Evolutionary conservation across 495 filamentous ascomycete species (phyloP), one percentile per base, ranked within the genome.

Genomic region (Penicillium cosmopolitanum): DNA sequence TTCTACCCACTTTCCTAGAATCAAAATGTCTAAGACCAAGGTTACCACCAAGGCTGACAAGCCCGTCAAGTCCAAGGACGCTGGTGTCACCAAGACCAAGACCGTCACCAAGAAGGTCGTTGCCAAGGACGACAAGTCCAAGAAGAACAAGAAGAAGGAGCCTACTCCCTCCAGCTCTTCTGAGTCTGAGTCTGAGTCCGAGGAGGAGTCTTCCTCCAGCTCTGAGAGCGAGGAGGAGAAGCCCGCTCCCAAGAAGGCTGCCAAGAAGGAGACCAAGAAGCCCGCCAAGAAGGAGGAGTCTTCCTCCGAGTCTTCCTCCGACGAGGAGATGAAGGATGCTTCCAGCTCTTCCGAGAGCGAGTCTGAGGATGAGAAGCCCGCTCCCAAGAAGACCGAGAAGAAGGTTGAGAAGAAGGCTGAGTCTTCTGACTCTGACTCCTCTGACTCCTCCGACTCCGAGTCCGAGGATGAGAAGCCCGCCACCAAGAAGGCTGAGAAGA

Each of bases 1-100:
- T 52, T 25, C 13, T 33, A 16, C 62, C 25, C 57, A 34, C n/a
- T 46, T 43, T 60, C 47, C 59, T 13, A 76, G 70, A 31, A 65
- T 68, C 69, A 76, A 64, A 65, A 84, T 84, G 81, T 81, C 79
- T 48, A 83, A 83, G 72, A 77, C 80, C 53, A 84, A 83, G 72
- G 69, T 74, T 73, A 38, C 73, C 64, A 67, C 62, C 65, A 76
- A 75, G 68, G 70, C 63, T 57, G 74, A 81, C 55, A 80, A 80
- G 70, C 68, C 69, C 69, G 70, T 71, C 74, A 82, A 82, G 75
- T 55, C 71, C 76, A 83, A 82, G 75, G 73, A 78, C 65, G 71
- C 77, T 62, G 80, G 74, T 53, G 74, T 83, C 56, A 73, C 73
- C 73, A 83, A 83, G 75, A 60, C 76, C 77, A 82, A 82, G 71